Conservation (phyloP, 371 early-diverging fungal species). For the Rhizopus delemar region DNA sequence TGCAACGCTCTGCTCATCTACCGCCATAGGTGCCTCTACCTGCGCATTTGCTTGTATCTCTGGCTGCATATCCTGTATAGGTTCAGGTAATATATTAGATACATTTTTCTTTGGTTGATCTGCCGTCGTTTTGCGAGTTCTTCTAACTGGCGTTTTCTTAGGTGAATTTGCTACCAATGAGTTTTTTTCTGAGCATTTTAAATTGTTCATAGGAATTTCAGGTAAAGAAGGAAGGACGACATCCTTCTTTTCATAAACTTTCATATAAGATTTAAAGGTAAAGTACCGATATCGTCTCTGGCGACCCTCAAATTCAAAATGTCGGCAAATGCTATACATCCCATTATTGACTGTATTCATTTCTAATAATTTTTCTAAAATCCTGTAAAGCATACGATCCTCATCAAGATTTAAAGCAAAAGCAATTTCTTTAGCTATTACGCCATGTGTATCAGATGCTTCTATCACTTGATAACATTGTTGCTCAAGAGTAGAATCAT, state of each 20-base stretch:
- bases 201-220: neutral
- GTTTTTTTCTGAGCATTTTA: neutral
- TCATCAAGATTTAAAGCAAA: constrained; percentile 20
- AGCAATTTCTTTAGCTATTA: constrained; percentile 28
- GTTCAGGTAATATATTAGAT: no score
- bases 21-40: no score
- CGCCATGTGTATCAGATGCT: constrained; percentile 23
- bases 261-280: constrained; percentile 21
- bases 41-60: no score
- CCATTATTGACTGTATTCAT: neutral
- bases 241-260: constrained; percentile 12
- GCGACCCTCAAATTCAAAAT: constrained; percentile 41
- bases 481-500: constrained; percentile 20
- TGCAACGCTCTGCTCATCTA: no score
- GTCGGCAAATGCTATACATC: constrained; percentile 13
- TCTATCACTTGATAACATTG: constrained; percentile 24
- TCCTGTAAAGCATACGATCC: constrained; percentile 22
- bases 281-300: constrained; percentile 41
- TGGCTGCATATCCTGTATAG: no score
- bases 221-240: constrained; percentile 11
- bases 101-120: no score
- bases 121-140: no score
- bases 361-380: constrained; percentile 19
- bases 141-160: no score
- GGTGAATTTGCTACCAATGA: neutral